Conservation (phyloP, 345 rosid species). For the Brassica nigra region DNA sequence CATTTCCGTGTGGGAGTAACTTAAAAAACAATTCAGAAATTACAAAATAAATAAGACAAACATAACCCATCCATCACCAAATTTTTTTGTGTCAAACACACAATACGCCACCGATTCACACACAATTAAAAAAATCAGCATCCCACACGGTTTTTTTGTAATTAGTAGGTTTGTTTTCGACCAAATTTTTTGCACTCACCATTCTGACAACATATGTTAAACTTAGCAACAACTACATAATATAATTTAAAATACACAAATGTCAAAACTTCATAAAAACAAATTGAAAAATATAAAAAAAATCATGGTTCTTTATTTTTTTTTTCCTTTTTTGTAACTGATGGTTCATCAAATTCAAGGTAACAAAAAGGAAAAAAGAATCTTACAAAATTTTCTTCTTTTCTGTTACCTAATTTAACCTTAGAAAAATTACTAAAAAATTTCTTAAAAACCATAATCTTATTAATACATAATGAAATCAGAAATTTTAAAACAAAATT, state of each 20-base stretch:
- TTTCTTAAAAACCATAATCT: background rate
- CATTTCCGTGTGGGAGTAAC: background rate
- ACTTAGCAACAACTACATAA: background rate
- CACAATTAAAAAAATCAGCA: background rate
- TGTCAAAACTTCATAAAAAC: background rate
- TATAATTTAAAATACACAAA: too few species aligned
- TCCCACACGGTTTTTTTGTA: background rate
- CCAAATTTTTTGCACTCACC: background rate
- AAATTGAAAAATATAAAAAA: too few species aligned
- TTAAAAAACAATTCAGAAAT: background rate
- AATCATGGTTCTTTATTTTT: background rate
- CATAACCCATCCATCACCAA: background rate
- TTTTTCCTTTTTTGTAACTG: too few species aligned
- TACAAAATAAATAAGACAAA: background rate
- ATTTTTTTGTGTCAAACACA: background rate
- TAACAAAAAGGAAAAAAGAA: too few species aligned
- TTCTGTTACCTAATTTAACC: background rate
- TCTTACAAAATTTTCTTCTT: background rate
- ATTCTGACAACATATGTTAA: background rate
- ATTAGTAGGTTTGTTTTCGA: background rate
- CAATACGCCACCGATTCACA: background rate
- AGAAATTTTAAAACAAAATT: too few species aligned
- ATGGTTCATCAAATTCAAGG: too few species aligned
- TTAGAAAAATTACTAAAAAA: too few species aligned
- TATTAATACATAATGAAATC: background rate